Conservation (phyloP, 2,329 filamentous ascomycete species). For the Sphaerostilbella broomeana region DNA sequence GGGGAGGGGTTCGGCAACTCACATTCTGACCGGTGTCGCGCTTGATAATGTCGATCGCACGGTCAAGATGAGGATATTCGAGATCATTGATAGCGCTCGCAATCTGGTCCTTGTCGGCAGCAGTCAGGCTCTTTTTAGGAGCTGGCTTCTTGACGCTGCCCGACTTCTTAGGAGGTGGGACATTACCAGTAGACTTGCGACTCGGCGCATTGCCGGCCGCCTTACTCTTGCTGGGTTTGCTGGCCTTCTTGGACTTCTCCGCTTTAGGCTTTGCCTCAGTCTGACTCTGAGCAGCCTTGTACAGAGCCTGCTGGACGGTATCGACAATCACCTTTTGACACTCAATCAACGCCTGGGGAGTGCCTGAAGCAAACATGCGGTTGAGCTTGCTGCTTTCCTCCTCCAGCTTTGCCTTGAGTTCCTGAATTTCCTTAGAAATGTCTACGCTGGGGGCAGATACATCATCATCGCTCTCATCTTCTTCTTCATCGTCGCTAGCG, state of each 20-base stretch:
- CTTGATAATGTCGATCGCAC: constrained; percentile 85
- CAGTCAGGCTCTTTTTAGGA: constrained; percentile 52
- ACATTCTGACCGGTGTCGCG: constrained; percentile 71
- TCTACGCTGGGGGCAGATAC: constrained; percentile 37
- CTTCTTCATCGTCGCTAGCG: constrained; percentile 65
- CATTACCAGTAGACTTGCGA: constrained; percentile 37
- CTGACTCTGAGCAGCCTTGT: constrained; percentile 63
- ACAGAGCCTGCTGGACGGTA: constrained; percentile 64
- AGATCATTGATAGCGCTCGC: constrained; percentile 78
- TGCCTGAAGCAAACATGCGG: constrained; percentile 40
- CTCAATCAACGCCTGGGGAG: constrained; percentile 46
- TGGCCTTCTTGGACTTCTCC: constrained; percentile 55
- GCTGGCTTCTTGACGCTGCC: constrained; percentile 39
- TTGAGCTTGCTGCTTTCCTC: constrained; percentile 55
- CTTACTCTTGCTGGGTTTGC: constrained; percentile 52
- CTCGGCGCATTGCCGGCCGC: constrained; percentile 25
- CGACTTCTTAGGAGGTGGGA: constrained; percentile 30
- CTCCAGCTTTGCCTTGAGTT: constrained; percentile 44
- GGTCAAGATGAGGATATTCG: constrained; percentile 67
- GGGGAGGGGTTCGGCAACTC: constrained; percentile 28
- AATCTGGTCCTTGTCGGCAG: constrained; percentile 84
- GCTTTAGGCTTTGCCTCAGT: constrained; percentile 40
- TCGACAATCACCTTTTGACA: constrained; percentile 56
- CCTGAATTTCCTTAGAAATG: constrained; percentile 41
- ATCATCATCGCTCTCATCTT: constrained; percentile 54